phyloP scores from a whole-genome alignment of 768 basidiomycete species.

The button mushroom (Agaricus bisporus) region DNA sequence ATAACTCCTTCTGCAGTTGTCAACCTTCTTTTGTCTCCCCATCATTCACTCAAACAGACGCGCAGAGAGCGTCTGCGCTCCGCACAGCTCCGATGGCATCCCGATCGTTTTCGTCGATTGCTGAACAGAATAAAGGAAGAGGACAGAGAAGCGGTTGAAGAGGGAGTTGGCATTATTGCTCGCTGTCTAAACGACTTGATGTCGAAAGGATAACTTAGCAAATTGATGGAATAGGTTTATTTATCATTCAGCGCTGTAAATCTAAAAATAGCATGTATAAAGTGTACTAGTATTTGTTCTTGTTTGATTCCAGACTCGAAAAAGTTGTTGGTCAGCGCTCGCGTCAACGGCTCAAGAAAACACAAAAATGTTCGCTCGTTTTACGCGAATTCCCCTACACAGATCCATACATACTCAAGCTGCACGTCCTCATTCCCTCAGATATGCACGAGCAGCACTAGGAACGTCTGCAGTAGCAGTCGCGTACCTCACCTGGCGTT shows the following conservation, averaged over 20 bases:
- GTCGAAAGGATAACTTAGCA: constrained; percentile 27
- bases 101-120: constrained; percentile 64
- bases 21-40: constrained; percentile 57
- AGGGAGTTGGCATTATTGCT: constrained; percentile 59
- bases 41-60: constrained; percentile 52
- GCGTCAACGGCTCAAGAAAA: neutral
- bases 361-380: constrained; percentile 45
- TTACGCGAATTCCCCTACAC: constrained; percentile 47
- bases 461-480: constrained; percentile 40
- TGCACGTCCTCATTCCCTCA: constrained; percentile 9
- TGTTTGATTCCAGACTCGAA: constrained; percentile 4
- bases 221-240: no score
- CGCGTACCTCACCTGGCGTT: constrained; percentile 43
- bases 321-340: neutral
- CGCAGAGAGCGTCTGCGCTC: constrained; percentile 60
- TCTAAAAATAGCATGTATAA: neutral
- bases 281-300: neutral
- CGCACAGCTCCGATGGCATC: constrained; percentile 76
- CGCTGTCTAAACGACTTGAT: constrained; percentile 64
- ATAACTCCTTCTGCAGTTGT: constrained; percentile 50
- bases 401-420: constrained; percentile 45
- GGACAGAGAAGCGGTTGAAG: constrained; percentile 50
- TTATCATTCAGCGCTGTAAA: no score
- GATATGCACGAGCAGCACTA: constrained; percentile 24
- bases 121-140: constrained; percentile 43